Base-by-base conservation (phyloP, 495 filamentous ascomycete genomes). In the Talaromyces thailandensis region DNA sequence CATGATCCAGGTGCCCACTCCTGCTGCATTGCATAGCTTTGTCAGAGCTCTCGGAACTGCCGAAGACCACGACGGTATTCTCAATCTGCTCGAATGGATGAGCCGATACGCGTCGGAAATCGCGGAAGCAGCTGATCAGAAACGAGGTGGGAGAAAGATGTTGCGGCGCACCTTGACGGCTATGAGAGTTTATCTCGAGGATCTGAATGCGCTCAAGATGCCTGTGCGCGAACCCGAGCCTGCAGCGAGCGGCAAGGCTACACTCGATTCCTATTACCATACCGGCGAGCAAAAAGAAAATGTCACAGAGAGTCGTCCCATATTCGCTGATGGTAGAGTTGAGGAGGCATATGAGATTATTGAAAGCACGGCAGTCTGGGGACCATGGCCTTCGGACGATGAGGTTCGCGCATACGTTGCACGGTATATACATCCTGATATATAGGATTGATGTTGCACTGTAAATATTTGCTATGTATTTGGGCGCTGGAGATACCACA, bases 1-100 rank as follows among this genome's bases (percentile, higher is more conserved):
- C 4, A 65, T 81, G 24, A 63, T 77, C 24, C 72, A 78, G 28
- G 71, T 76, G 9, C 81, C 81, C 5, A 68, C 69, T 6, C 77
- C 75, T 61, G 73, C 74, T 16, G 68, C 75, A 37, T 71, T 86
- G 16, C 83, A 86, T 69, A 71, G 69, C 4, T 84, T 83, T 66
- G 73, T 85, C 32, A 73, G 83, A 63, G 74, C 78, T 18, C 68
- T 86, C 11, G 84, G 82, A 11, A 62, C 77, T 0, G 70, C 73
- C 1, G 72, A 74, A 57, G 82, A 86, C 60, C 74, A 75, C 48
- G 67, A 77, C n/a, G 81, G 77, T 5, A 66, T 86, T 28, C 60
- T 83, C 12, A 74, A 74, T 52, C 65, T 84, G 23, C 66, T 85
- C 23, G 67, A 73, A 29, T 85, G 83, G 83, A 84, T 86, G 80